Base-by-base conservation (phyloP, 495 filamentous ascomycete species). In the Penicillium paradoxum region DNA sequence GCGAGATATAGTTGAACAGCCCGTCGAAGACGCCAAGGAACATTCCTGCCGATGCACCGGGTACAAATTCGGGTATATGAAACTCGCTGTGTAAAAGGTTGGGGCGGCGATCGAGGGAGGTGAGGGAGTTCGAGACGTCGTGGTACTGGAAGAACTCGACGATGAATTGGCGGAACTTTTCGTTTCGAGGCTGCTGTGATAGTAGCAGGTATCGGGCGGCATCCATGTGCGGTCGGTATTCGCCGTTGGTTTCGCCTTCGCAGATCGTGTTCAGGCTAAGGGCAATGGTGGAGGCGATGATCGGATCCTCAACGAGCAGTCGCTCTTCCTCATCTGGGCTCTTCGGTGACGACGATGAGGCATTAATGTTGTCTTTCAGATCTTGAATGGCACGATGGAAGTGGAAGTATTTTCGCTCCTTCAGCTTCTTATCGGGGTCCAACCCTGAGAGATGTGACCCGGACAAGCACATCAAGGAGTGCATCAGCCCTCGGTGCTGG, bases 71-170 rank as follows among this genome's bases (percentile, higher is more conserved):
- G 3, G 88, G 86, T 10, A 87, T 74, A 6, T 79, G 75, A 68
- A 86, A 81, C 45, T 84, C 82, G 47, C 83, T 79, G 50, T 79
- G 74, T 10, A 86, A 70, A 10, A 77, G 72, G 11, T 78, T 71
- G 2, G 72, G 77, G 15, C 76, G 72, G 54, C 74, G 76, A 60
- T 83, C 81, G 17, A 85, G 73, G 32, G 82, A 82, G 24, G 91
- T 90, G 46, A 95, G 76, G 34, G 91, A 85, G 62, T 89, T 89
- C 24, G 85, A 87, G 51, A 88, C 83, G 57, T 91, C 87, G 69
- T 95, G 88, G 59, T 95, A 96, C 67, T 90, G 86, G 73, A 95
- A 95, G 75, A 95, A 95, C 67, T 95, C 91, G 66, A 89, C 80
- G 57, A 96, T 87, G 64, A 96, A 95, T 54, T 84, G 82, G 15